Evolutionary conservation across 2,329 filamentous ascomycete species (phyloP), one percentile per base, ranked within the genome.

Genomic region (Pseudocercospora eumusae): DNA sequence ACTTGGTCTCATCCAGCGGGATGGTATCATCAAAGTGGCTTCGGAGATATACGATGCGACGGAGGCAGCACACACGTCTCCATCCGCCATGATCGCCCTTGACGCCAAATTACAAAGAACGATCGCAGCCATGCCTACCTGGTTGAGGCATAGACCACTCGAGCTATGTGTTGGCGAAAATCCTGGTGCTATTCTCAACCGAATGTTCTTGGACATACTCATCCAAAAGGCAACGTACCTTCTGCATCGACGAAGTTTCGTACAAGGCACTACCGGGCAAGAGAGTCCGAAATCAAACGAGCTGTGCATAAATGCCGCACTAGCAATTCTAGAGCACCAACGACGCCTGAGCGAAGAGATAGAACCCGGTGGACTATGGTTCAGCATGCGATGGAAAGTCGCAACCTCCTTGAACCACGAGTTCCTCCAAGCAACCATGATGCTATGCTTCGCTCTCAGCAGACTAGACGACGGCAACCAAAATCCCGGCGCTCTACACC

Each of bases 341-440:
- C 44, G 27, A 3, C 31, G n/a, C 4, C 3, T 53, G 10, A n/a
- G 44, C 6, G 54, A 56, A 23, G 40, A 56, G 28, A 25, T 40
- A 11, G 42, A 42, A 40, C 28, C 40, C 13, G 52, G 53, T 21
- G 42, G 31, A 4, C 54, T 59, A 2, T 52, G 47, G 47, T 42
- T 25, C 31, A 28, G 15, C 25, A 54, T 61, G 44, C 42, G 59
- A 23, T 61, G 59, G 59, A 44, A 49, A 25, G 23, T 61, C 23
- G 18, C 53, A 13, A 47, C 54, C 15, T 42, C 56, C 0, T 5
- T 57, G 3, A 57, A 27, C 10, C 53, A 61, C 28, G 28, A 57
- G 11, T 56, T 57, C 28, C 49, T 61, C 23, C 27, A 44, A 4
- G 59, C 59, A n/a, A 57, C 59, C 18, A 61, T 36, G 25, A 47